These are phyloP conservation scores for Saccharum spontaneum DNA, from an alignment of 176 grass and related monocot species.

Conservation along the genomic window DNA sequence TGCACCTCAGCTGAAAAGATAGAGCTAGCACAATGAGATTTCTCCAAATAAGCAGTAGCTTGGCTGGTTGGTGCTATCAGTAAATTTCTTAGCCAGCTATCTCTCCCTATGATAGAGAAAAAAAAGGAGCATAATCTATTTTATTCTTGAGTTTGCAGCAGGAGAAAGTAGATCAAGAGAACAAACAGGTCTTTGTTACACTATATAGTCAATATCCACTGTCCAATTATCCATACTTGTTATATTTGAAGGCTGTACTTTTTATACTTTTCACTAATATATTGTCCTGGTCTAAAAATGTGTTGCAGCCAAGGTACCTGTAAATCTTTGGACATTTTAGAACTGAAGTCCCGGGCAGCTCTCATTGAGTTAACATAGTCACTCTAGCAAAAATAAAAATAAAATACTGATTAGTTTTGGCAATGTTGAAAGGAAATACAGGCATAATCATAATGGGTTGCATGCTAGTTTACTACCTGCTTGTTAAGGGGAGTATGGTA, in stretches of 20 bases:
- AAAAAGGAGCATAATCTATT: neutral
- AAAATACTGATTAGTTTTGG: slow-evolving; percentile 31
- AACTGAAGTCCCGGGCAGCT: slow-evolving; percentile 89
- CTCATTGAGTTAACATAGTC: slow-evolving; percentile 97
- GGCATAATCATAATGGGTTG: slow-evolving; percentile 9
- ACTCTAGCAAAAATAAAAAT: slow-evolving; percentile 44
- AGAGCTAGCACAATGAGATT: slow-evolving; percentile 6
- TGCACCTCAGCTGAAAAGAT: slow-evolving; percentile 17
- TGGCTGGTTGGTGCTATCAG: neutral
- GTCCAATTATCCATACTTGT: neutral
- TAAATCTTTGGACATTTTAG: slow-evolving; percentile 76
- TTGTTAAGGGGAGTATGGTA: slow-evolving; percentile 98
- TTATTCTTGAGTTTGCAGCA: slow-evolving; percentile 1
- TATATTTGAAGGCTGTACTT: slow-evolving; percentile 22
- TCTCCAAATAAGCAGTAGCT: neutral
- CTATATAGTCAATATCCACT: neutral
- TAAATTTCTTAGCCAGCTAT: neutral
- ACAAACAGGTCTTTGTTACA: neutral
- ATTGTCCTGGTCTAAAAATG: neutral
- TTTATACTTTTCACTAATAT: slow-evolving; percentile 1
- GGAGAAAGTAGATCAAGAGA: neutral
- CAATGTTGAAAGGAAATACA: slow-evolving; percentile 1
- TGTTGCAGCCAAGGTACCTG: slow-evolving; percentile 57
- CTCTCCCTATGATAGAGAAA: neutral
- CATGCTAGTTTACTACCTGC: slow-evolving; percentile 65